A percentile compares a stretch with the other conserved stretches of the same genome.
phyloP scores from a whole-genome alignment of 148 eudicot genomes.

The Bassia scoparia region DNA sequence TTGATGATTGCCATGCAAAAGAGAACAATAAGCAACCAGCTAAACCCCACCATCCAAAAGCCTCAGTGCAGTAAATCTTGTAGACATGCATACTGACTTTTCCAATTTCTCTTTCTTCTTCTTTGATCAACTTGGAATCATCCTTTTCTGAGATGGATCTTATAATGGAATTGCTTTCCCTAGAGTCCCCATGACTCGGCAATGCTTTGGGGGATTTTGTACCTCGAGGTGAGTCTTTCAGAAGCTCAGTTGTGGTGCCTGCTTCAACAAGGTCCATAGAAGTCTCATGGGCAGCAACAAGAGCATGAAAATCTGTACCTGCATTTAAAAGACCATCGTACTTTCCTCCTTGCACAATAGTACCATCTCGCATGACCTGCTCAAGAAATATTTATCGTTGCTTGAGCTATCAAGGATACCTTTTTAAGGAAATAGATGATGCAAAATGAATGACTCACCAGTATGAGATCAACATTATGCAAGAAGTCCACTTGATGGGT shows the following conservation, averaged over 20 bases:
- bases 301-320: slow-evolving; percentile 65
- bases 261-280: slow-evolving; percentile 92
- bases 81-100: slow-evolving; percentile 65
- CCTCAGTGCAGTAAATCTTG: slow-evolving; percentile 77
- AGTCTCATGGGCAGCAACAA: slow-evolving; percentile 79
- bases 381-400: neutral
- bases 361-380: slow-evolving; percentile 95
- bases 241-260: slow-evolving; percentile 24
- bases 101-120: slow-evolving; percentile 83
- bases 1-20: slow-evolving; percentile 62
- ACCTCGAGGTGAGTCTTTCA: slow-evolving; percentile 31
- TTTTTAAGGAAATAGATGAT: neutral
- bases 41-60: slow-evolving; percentile 91
- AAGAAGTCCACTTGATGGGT: slow-evolving; percentile 98
- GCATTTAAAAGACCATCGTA: slow-evolving; percentile 52
- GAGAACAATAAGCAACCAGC: slow-evolving; percentile 40
- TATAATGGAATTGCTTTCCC: slow-evolving; percentile 28
- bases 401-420: neutral
- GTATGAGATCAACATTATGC: slow-evolving; percentile 81
- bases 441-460: slow-evolving; percentile 39
- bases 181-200: slow-evolving; percentile 31
- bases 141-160: slow-evolving; percentile 38
- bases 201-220: slow-evolving; percentile 33
- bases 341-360: slow-evolving; percentile 78
- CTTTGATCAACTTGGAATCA: slow-evolving; percentile 74